Conservation (phyloP, 805 yeast genomes). For the Candida nonsorbophila region DNA sequence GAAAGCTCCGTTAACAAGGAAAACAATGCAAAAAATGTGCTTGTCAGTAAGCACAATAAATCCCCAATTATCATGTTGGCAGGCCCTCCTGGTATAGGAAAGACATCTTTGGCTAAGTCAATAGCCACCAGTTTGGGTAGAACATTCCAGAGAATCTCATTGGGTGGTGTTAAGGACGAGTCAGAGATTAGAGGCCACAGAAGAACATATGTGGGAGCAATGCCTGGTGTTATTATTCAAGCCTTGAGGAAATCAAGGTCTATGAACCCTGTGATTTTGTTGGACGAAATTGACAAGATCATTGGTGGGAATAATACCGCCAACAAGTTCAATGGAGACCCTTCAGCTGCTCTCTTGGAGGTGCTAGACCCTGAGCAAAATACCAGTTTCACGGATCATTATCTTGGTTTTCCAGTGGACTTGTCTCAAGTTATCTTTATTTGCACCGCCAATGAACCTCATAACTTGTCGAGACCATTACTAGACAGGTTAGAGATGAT, state of each 20-base stretch:
- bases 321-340: conserved; percentile 66
- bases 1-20: too few relatives aligned
- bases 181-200: conserved; percentile 89
- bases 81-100: conserved; percentile 95
- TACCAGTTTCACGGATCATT: conserved; percentile 70
- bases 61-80: conserved; percentile 78
- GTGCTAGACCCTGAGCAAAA: conserved; percentile 91
- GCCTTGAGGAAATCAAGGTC: conserved; percentile 69
- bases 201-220: conserved; percentile 86
- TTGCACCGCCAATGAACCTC: conserved; percentile 80
- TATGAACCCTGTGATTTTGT: conserved; percentile 76
- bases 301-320: conserved; percentile 46
- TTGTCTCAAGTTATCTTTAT: conserved; percentile 74
- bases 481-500: conserved; percentile 82
- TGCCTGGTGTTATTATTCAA: conserved; percentile 81
- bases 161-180: conserved; percentile 87
- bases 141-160: conserved; percentile 70
- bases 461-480: conserved; percentile 68
- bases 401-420: conserved; percentile 81
- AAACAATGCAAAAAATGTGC: conserved; percentile 4
- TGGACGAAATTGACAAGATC: conserved; percentile 84
- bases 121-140: conserved; percentile 71
- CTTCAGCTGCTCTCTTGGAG: conserved; percentile 83
- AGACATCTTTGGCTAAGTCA: conserved; percentile 80
- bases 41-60: conserved; percentile 30